These are phyloP conservation scores for Marasmius fiardii DNA, from an alignment of 1,284 basidiomycete species.

Conservation along the genomic window DNA sequence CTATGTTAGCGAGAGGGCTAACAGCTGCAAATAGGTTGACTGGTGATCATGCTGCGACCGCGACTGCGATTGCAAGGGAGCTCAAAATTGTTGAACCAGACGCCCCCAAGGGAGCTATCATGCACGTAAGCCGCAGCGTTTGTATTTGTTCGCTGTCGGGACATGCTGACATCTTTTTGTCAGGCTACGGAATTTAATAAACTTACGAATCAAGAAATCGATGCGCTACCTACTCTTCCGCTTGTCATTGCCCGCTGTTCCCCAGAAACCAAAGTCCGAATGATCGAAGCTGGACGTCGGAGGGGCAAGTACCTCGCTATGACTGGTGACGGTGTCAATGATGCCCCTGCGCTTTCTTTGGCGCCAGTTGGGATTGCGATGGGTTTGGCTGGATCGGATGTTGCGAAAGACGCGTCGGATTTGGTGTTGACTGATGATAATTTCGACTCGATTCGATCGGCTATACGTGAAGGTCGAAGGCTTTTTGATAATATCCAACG, in stretches of 20 bases:
- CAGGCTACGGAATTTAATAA: slow-evolving; percentile 53
- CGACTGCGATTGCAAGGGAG: slow-evolving; percentile 58
- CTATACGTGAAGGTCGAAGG: slow-evolving; percentile 52
- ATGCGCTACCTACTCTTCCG: slow-evolving; percentile 36
- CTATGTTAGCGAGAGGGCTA: not conserved
- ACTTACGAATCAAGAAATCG: slow-evolving; percentile 59
- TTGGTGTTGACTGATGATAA: slow-evolving; percentile 59
- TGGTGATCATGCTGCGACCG: slow-evolving; percentile 70
- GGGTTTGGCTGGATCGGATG: slow-evolving; percentile 52
- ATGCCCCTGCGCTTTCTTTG: slow-evolving; percentile 52
- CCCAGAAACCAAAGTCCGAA: slow-evolving; percentile 53
- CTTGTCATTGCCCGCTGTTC: slow-evolving; percentile 37
- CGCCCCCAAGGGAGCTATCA: slow-evolving; percentile 60
- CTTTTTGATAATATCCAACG: slow-evolving; percentile 42
- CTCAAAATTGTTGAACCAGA: slow-evolving; percentile 64
- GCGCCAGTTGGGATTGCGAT: slow-evolving; percentile 63
- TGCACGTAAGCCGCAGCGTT: slow-evolving; percentile 23
- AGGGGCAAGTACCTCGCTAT: slow-evolving; percentile 47
- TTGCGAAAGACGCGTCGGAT: slow-evolving; percentile 47
- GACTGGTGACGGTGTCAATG: slow-evolving; percentile 67
- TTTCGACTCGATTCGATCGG: slow-evolving; percentile 59
- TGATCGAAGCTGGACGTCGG: slow-evolving; percentile 39
- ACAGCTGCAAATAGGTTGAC: slow-evolving; percentile 2
- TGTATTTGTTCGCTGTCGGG: not conserved
- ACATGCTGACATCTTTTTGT: slow-evolving; percentile 8